phyloP scores from a whole-genome alignment of 345 rosid species.

The Mercurialis annua region DNA sequence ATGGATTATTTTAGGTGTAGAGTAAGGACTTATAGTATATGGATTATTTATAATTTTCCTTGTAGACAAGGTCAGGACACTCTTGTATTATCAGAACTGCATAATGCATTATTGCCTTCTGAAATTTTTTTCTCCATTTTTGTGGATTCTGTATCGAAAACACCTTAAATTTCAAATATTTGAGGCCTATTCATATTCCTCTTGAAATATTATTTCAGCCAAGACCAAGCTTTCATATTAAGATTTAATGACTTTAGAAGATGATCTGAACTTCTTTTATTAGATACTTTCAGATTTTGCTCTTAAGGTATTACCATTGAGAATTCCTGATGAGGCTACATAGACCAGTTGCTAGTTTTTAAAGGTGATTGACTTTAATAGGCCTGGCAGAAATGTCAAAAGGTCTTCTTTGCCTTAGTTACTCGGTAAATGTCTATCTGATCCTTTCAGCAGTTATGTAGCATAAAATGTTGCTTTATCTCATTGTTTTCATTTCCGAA shows the following conservation, averaged over 20 bases:
- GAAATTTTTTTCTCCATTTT: neutral
- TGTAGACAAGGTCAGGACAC: neutral
- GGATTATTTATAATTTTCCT: neutral
- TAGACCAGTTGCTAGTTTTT: neutral
- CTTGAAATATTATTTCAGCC: neutral
- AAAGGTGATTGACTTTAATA: neutral
- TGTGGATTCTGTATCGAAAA: neutral
- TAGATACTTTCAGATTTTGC: no score
- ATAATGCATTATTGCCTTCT: neutral
- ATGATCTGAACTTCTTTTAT: neutral
- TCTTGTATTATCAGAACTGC: neutral
- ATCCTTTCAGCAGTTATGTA: no score
- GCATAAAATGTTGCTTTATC: neutral
- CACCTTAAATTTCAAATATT: neutral
- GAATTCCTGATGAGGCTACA: no score
- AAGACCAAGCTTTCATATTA: neutral
- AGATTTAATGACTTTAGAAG: neutral
- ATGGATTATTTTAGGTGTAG: no score
- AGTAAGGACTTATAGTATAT: no score
- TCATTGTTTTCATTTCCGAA: neutral
- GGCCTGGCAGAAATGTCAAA: neutral
- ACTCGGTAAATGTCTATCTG: neutral
- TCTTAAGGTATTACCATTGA: no score
- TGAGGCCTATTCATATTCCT: neutral
- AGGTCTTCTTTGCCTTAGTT: neutral